Conservation (phyloP, 2,329 filamentous ascomycete species). For the Fusarium sp. region DNA sequence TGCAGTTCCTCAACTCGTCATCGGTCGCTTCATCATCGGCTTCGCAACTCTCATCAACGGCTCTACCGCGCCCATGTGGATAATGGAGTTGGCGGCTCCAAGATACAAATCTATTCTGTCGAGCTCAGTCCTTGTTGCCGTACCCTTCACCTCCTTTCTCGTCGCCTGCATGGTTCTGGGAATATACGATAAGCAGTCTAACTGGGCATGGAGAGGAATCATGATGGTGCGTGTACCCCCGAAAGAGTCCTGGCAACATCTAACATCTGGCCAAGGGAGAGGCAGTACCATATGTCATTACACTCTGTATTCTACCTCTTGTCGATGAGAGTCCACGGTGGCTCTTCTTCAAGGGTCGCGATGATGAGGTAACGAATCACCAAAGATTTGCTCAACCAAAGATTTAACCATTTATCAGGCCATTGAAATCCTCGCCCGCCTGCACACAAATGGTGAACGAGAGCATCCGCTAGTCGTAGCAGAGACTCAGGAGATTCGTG, state of each 20-base stretch:
- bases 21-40: slow-evolving; percentile 22
- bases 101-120: slow-evolving; percentile 23
- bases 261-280: slow-evolving; percentile 16
- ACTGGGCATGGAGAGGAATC: slow-evolving; percentile 30
- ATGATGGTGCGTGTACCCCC: slow-evolving; percentile 12
- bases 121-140: slow-evolving; percentile 14
- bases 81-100: slow-evolving; percentile 18
- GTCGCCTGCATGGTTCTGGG: slow-evolving; percentile 20
- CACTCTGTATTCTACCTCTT: slow-evolving; percentile 17
- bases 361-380: slow-evolving; percentile 3
- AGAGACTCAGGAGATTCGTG: slow-evolving; percentile 18
- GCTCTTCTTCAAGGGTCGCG: slow-evolving; percentile 16
- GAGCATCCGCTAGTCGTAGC: slow-evolving; percentile 2
- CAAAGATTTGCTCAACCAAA: neutral
- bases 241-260: neutral
- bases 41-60: slow-evolving; percentile 24
- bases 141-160: slow-evolving; percentile 20
- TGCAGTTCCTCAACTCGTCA: slow-evolving; percentile 11
- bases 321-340: slow-evolving; percentile 22
- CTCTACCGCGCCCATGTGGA: slow-evolving; percentile 23
- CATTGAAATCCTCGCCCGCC: slow-evolving; percentile 11
- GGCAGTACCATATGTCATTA: slow-evolving; percentile 17
- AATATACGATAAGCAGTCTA: slow-evolving; percentile 18
- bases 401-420: slow-evolving; percentile 1
- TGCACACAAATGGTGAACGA: slow-evolving; percentile 14